Base-by-base conservation (phyloP, 768 basidiomycete species). In the Russula sp. region DNA sequence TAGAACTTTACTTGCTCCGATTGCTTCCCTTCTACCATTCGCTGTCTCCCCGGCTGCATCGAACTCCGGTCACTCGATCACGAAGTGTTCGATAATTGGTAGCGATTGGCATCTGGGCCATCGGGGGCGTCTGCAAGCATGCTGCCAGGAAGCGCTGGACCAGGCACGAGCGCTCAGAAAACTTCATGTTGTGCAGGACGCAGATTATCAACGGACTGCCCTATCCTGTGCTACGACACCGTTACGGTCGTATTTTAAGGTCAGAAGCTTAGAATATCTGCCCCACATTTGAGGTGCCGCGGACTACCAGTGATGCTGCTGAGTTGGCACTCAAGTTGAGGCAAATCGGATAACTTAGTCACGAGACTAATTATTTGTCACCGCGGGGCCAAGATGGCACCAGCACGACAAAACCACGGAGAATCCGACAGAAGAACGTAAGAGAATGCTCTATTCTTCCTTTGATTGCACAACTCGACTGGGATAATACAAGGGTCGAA, bases 391-490 rank as follows among this genome's bases (percentile, higher is more conserved):
- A n/a, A 16, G 20, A 47, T 13, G 45, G 45, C 45, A 20, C 13
- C n/a, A 47, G 9, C n/a, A 47, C 4, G n/a, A 44, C 42, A 37
- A 37, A 37, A 6, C 18, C 42, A 44, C 14, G 14, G 18, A 18
- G 18, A 18, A 47, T n/a, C 45, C 45, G 10, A 47, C 8, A 47
- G 18, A 47, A 31, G n/a, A 10, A 10, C 10, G 34, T 34, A 34
- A 44, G 9, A 39, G 16, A 37, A 11, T 47, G 57, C 18, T 42
- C 11, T 20, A 20, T 22, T 9, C 8, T 59, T 32, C 51, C 32
- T 59, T 59, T 59, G 45, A 51, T 7, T 51, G 13, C 49, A 50
- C 59, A 35, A 53, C 51, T 51, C 32, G 51, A 40, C 35, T 42
- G 31, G 1, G 4, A 40, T 34, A 49, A 20, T 59, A 51, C 51